Conservation (phyloP, 129 eudicot genomes). For the Chrysanthemum seticuspe region DNA sequence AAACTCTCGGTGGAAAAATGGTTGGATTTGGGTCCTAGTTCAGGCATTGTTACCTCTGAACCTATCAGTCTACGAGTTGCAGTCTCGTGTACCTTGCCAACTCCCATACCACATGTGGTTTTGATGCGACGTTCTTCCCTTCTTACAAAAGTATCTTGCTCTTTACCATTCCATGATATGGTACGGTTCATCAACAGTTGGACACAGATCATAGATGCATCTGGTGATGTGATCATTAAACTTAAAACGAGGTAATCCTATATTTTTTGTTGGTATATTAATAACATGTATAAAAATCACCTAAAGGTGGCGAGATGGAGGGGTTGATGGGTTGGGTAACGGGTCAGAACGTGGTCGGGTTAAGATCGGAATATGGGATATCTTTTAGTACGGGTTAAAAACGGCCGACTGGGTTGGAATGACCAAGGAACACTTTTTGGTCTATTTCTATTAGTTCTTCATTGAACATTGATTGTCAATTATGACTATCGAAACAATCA, state of each 20-base stretch:
- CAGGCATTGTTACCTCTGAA: conserved; percentile 34
- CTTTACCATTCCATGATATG: conserved; percentile 45
- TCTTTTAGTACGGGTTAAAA: neutral
- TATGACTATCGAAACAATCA: too few species aligned
- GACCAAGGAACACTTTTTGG: neutral
- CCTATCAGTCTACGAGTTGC: conserved; percentile 68
- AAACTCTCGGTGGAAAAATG: conserved; percentile 75
- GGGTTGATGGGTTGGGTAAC: neutral
- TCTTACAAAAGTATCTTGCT: conserved; percentile 47
- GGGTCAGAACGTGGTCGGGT: neutral
- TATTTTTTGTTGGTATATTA: neutral
- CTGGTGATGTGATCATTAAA: conserved; percentile 62
- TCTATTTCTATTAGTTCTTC: neutral
- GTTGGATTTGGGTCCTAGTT: conserved; percentile 65
- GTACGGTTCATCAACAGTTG: conserved; percentile 43
- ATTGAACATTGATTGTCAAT: too few species aligned
- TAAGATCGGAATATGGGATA: too few species aligned
- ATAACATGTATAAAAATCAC: neutral
- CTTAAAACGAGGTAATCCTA: conserved; percentile 71
- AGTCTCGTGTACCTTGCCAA: conserved; percentile 67
- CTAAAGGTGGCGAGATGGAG: neutral
- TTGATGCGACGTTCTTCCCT: conserved; percentile 53
- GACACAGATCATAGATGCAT: conserved; percentile 55
- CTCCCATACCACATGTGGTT: conserved; percentile 49
- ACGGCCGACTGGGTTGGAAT: neutral